Conservation (phyloP, 1,139 yeast species). For the Geotrichum histeridarum region DNA sequence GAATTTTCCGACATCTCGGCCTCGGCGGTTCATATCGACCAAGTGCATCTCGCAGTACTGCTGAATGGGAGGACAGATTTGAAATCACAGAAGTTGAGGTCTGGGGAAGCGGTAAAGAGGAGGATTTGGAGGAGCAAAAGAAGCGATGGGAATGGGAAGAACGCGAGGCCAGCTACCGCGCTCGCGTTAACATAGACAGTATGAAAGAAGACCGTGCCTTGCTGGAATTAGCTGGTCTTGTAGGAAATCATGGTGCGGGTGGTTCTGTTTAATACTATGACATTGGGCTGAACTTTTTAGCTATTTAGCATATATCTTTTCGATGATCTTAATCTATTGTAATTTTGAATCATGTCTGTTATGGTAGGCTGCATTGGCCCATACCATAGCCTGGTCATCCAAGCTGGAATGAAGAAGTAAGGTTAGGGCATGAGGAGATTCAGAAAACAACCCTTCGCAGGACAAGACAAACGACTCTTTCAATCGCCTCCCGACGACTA, state of each 20-base stretch:
- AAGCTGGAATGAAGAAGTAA: too few species aligned
- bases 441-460: too few species aligned
- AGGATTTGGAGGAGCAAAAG: constrained; percentile 69
- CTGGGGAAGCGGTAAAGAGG: constrained; percentile 82
- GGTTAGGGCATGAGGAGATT: too few species aligned
- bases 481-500: too few species aligned
- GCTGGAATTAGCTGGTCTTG: constrained; percentile 84
- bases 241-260: constrained; percentile 67
- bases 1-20: constrained; percentile 66
- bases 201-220: constrained; percentile 81
- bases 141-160: constrained; percentile 90
- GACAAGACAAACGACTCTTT: too few species aligned
- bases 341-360: too few species aligned
- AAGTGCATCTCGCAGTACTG: constrained; percentile 28
- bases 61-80: constrained; percentile 65
- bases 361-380: too few species aligned
- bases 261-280: constrained; percentile 45
- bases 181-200: constrained; percentile 57
- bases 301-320: too few species aligned
- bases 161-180: constrained; percentile 73
- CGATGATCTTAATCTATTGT: too few species aligned
- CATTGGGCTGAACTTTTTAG: too few species aligned
- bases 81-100: constrained; percentile 74
- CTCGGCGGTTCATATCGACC: constrained; percentile 47
- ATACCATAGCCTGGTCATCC: too few species aligned